Conservation (phyloP, 305 asterid species). For the Petunia hybrid region DNA sequence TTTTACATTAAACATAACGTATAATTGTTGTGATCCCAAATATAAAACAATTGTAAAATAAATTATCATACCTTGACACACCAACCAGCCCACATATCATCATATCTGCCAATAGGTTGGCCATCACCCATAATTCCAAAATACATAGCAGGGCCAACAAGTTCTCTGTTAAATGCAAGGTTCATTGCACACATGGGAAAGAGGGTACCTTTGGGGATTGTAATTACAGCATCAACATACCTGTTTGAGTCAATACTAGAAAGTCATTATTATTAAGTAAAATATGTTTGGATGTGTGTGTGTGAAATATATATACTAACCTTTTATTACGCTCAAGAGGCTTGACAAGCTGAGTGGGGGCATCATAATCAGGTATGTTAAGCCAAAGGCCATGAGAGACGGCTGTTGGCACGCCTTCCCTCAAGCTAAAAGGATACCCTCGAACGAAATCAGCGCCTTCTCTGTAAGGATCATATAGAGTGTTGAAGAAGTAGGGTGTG, state of each 20-base stretch:
- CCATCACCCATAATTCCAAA: constrained; percentile 25
- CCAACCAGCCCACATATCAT: constrained; percentile 57
- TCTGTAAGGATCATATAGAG: constrained; percentile 44
- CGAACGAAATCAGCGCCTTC: too few relatives aligned
- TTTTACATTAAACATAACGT: too few relatives aligned
- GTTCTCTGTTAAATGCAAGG: constrained; percentile 64
- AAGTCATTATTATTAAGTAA: not conserved
- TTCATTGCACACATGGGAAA: constrained; percentile 44
- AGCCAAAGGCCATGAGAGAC: constrained; percentile 67
- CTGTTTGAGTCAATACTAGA: constrained; percentile 32
- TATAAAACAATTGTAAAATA: constrained; percentile 52
- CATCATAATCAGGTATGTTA: constrained; percentile 75
- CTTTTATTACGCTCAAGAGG: constrained; percentile 78
- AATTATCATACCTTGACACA: constrained; percentile 60
- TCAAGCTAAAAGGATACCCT: too few relatives aligned
- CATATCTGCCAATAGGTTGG: too few relatives aligned
- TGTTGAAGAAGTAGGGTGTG: constrained; percentile 76
- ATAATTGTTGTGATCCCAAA: constrained; percentile 44
- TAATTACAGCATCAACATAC: constrained; percentile 74
- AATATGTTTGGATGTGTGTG: not conserved
- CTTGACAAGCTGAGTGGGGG: constrained; percentile 39
- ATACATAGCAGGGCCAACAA: constrained; percentile 83
- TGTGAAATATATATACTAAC: constrained; percentile 13
- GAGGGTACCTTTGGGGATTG: constrained; percentile 70
- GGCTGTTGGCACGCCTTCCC: too few relatives aligned